Conservation (phyloP, 1,284 basidiomycete species). For the Microstroma glucosiphilum region DNA sequence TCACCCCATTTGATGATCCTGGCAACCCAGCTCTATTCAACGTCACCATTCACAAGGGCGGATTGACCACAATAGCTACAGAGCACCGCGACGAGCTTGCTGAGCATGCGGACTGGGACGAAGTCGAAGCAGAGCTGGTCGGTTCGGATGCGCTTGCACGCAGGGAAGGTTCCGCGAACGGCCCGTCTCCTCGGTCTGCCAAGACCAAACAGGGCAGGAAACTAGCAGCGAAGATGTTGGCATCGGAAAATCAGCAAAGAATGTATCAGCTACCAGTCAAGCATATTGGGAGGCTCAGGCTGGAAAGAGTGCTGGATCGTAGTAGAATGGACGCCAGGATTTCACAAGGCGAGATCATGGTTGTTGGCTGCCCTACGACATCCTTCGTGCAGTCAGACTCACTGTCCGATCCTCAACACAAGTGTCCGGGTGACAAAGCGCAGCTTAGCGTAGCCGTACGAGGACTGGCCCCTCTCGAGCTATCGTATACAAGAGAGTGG, state of each 20-base stretch:
- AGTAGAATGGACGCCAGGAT: conserved; percentile 38
- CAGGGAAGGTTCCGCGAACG: not conserved
- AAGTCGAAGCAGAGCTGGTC: conserved; percentile 18
- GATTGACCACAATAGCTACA: conserved; percentile 1
- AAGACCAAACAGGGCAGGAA: not conserved
- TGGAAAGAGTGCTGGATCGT: conserved; percentile 43
- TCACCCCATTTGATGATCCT: conserved; percentile 62
- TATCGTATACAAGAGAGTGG: conserved; percentile 29
- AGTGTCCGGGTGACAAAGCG: conserved; percentile 39
- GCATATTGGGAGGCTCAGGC: conserved; percentile 32
- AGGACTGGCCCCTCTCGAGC: conserved; percentile 41
- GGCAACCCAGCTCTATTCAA: conserved; percentile 65
- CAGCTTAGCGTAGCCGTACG: conserved; percentile 31
- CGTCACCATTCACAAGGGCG: conserved; percentile 48
- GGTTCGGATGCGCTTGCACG: conserved; percentile 1
- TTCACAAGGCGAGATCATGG: conserved; percentile 26
- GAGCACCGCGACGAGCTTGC: conserved; percentile 12
- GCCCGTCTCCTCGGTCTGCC: not conserved
- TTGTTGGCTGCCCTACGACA: conserved; percentile 44
- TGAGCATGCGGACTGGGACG: conserved; percentile 11
- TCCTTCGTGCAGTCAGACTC: conserved; percentile 18
- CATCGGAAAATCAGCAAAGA: conserved; percentile 14
- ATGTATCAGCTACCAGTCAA: conserved; percentile 37
- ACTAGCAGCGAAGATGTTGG: not conserved
- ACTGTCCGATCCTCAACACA: conserved; percentile 20